phyloP scores from a whole-genome alignment of 2,329 filamentous ascomycete species.

The Didymellaceae sp. region DNA sequence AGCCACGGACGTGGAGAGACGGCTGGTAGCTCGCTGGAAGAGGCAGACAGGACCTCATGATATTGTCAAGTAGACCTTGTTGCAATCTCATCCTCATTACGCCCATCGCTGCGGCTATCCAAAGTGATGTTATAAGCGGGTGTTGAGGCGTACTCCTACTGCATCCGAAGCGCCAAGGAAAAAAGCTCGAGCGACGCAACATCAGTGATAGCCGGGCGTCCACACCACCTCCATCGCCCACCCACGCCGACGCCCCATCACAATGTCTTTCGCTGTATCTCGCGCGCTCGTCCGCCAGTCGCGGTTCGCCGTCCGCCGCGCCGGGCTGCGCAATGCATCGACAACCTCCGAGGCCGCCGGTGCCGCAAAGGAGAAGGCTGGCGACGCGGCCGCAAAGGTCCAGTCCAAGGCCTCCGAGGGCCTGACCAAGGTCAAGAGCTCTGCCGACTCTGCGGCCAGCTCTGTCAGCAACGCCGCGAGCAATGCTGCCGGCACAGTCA shows the following conservation, averaged over 20 bases:
- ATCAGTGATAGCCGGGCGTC: conserved; percentile 4
- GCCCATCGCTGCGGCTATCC: background rate
- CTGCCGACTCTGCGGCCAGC: conserved; percentile 78
- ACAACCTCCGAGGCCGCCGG: conserved; percentile 56
- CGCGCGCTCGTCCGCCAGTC: conserved; percentile 55
- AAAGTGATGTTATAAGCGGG: background rate
- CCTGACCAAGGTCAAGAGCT: conserved; percentile 78
- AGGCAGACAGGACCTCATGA: background rate
- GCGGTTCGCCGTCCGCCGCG: conserved; percentile 51
- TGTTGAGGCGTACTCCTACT: conserved; percentile 3
- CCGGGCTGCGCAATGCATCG: conserved; percentile 57
- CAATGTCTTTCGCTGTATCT: conserved; percentile 57
- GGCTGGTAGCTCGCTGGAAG: conserved; percentile 1
- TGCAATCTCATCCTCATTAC: no score
- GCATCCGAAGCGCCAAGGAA: conserved; percentile 12
- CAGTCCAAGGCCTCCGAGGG: conserved; percentile 78
- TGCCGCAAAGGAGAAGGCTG: conserved; percentile 55
- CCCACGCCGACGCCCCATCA: conserved; percentile 29
- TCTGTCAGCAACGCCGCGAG: conserved; percentile 68
- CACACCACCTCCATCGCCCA: conserved; percentile 16
- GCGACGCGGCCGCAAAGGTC: conserved; percentile 65
- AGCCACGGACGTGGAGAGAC: conserved; percentile 10
- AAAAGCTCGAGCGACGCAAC: conserved; percentile 16
- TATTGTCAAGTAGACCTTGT: background rate
- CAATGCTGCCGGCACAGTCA: conserved; percentile 75